Conservation (phyloP, 257 asterid species). For the Scutellaria baicalensis region DNA sequence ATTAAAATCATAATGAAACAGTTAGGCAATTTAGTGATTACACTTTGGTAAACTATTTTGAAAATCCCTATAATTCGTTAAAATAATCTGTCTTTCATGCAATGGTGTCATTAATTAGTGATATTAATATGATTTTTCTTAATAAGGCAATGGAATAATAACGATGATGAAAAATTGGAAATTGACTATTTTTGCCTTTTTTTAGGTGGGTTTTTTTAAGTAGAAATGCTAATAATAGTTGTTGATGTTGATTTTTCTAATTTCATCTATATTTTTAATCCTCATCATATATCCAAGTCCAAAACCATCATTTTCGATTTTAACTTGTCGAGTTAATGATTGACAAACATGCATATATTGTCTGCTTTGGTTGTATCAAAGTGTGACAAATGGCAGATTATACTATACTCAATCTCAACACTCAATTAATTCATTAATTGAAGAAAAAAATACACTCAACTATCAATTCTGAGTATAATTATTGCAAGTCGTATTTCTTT, state of each 20-base stretch:
- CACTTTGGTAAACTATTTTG: too few species aligned
- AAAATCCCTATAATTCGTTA: too few species aligned
- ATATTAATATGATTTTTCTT: background rate
- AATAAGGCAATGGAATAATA: background rate
- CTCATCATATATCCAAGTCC: background rate
- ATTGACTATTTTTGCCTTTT: background rate
- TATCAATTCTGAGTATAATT: too few species aligned
- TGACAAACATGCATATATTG: background rate
- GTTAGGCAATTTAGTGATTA: too few species aligned
- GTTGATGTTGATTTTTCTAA: background rate
- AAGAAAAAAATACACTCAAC: background rate
- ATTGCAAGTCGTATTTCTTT: too few species aligned
- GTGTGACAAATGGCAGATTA: constrained; percentile 12
- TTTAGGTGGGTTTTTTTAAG: background rate
- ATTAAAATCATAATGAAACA: too few species aligned
- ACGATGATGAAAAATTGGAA: background rate
- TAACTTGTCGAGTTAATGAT: background rate
- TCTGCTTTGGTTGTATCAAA: background rate
- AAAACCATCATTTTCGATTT: background rate
- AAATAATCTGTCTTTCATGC: background rate
- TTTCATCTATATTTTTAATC: background rate
- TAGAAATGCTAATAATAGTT: background rate
- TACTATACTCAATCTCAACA: background rate
- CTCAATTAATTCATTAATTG: background rate
- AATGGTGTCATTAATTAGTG: background rate